Evolutionary conservation across 441 rosid genomes (phyloP), one percentile per base, ranked within the genome.

Genomic region (Hypseocharis bilobata): DNA sequence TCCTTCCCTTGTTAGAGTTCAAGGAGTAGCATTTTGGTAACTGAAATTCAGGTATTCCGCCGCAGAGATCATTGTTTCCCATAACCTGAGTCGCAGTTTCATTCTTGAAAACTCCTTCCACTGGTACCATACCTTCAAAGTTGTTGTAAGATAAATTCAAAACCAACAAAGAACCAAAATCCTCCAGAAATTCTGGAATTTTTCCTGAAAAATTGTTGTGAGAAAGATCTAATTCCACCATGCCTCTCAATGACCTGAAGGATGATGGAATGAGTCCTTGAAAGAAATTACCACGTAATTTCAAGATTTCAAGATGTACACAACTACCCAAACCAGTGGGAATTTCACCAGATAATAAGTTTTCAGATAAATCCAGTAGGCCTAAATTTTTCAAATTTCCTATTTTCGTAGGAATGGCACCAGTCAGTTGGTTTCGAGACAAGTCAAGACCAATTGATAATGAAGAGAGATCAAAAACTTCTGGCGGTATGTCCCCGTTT

Each of bases 51-150:
- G 64, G 45, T 19, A 69, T 63, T 1, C 83, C 78, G 22, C 80
- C 83, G 42, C 80, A 76, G 5, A 76, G 65, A 64, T 57, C 32
- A 25, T 28, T 26, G 42, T 77, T 73, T 32, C 70, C 77, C 3
- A 17, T 0, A 0, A 76, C 6, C 0, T 58, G 62, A 6, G 63
- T 3, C 4, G 57, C 63, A 29, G 67, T 76, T 17, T 63, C 56
- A 68, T 76, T 76, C 51, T n/a, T n/a, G 38, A 79, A 76, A 55
- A 73, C 51, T 17, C 80, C 78, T 10, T 10, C 13, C 5, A 28
- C 16, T 17, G 76, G 76, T 4, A 75, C 60, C n/a, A 23, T n/a
- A 0, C 77, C 77, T 11, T 67, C 65, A 6, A 78, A 66, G 3
- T 70, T 55, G 38, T 73, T 79, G 28, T 22, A 73, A 13, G 80